Evolutionary conservation across 495 filamentous ascomycete genomes (phyloP), one percentile per base, ranked within the genome.

Genomic region (Penicillium bovifimosum): DNA sequence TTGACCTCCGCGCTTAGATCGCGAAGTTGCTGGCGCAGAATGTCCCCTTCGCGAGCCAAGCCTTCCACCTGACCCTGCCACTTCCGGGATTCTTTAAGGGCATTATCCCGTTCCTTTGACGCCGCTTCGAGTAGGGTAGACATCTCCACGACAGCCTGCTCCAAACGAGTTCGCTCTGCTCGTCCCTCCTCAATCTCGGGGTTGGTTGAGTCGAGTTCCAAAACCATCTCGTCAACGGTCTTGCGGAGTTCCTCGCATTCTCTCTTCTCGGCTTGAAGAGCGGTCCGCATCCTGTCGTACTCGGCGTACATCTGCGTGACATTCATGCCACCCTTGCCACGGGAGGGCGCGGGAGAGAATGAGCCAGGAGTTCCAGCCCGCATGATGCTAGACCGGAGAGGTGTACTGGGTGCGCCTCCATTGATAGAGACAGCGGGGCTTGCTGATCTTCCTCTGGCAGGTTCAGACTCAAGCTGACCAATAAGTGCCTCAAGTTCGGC

Each of bases 1-100:
- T 95, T 93, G 56, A 96, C 80, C 64, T 97, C 90, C 1, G 85
- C 81, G 56, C 90, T 90, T 16, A 96, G 77, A 71, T 97, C 93
- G 24, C 93, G 84, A n/a, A 97, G 76, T 63, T 97, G 81, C 54
- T 92, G 86, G 27, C 86, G 86, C 10, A 96, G 75, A 47, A 97
- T 84, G 46, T 87, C 84, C 26, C 80, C 77, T 68, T 96, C 91
- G 13, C 82, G 83, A 35, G 81, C 75, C 6, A 85, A 76, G 9
- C 85, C 86, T 48, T 85, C 75, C 24, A 88, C 81, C 53, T 87
- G 77, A 42, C 79, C 81, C 64, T 91, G 87, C 57, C 83, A 85
- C 61, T 86, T 95, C 46, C 87, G 77, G 6, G 83, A 76, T 28
- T 80, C 78, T 63, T 80, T 85, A 9, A 73, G 72, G 1, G 79